Conservation (phyloP, 352 stramenopile genomes). For the Paralagenidium karlingii region DNA sequence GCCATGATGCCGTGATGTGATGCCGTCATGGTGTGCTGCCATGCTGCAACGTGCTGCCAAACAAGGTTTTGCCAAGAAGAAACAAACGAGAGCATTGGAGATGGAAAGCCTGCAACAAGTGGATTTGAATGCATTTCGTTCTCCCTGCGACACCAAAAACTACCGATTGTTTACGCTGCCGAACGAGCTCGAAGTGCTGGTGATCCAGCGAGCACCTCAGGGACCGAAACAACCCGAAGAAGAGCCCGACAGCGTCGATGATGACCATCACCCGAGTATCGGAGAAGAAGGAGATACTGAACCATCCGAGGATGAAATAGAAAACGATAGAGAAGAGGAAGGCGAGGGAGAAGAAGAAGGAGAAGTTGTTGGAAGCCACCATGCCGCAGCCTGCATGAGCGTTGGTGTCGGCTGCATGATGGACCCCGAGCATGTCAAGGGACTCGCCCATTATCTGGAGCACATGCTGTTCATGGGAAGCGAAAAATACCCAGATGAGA, state of each 20-base stretch:
- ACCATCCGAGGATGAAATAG: slow-evolving; percentile 8
- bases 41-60: too few relatives aligned
- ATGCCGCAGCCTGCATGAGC: slow-evolving; percentile 17
- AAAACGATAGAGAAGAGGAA: background rate
- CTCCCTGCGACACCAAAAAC: slow-evolving; percentile 44
- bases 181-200: slow-evolving; percentile 51
- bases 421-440: slow-evolving; percentile 12
- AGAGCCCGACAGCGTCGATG: background rate
- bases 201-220: slow-evolving; percentile 21
- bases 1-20: too few relatives aligned
- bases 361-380: background rate
- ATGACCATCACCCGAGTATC: background rate
- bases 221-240: background rate
- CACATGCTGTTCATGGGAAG: slow-evolving; percentile 75
- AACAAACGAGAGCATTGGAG: too few relatives aligned
- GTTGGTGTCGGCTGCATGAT: slow-evolving; percentile 23
- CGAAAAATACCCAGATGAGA: slow-evolving; percentile 78
- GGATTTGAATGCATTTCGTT: slow-evolving; percentile 38
- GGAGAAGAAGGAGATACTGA: slow-evolving; percentile 12
- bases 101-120: too few relatives aligned
- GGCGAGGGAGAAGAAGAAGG: slow-evolving; percentile 10
- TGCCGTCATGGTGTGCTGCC: too few relatives aligned
- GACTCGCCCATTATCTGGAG: slow-evolving; percentile 39
- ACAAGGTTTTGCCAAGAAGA: too few relatives aligned
- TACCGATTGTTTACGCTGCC: slow-evolving; percentile 51